These are phyloP conservation scores for Sambucus nigra DNA, from an alignment of 129 eudicot species.

Conservation along the genomic window DNA sequence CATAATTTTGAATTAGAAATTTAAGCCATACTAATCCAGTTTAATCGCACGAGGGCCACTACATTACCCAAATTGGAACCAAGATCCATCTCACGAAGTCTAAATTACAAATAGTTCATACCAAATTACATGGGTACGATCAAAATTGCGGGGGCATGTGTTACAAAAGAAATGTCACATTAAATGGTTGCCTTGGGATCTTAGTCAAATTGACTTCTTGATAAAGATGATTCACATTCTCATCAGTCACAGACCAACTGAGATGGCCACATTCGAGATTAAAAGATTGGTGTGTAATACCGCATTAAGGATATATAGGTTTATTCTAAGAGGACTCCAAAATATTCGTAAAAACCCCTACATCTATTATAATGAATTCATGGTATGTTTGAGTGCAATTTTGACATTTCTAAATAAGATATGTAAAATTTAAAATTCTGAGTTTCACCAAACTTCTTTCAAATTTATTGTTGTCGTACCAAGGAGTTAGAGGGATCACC, in stretches of 20 bases:
- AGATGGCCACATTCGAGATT: constrained; percentile 16
- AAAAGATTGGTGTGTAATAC: constrained; percentile 27
- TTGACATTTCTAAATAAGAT: constrained; percentile 33
- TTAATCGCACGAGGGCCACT: too few relatives aligned
- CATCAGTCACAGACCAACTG: constrained; percentile 25
- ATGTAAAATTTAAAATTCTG: constrained; percentile 26
- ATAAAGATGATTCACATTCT: constrained; percentile 36
- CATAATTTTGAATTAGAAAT: too few relatives aligned
- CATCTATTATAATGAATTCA: constrained; percentile 36
- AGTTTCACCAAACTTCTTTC: constrained; percentile 27
- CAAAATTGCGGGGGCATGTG: too few relatives aligned
- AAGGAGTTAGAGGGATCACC: constrained; percentile 60
- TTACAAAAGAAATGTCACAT: too few relatives aligned
- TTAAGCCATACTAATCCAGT: too few relatives aligned
- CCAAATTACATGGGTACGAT: too few relatives aligned
- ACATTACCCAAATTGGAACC: too few relatives aligned
- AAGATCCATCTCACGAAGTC: too few relatives aligned
- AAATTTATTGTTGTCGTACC: constrained; percentile 32
- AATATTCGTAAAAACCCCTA: constrained; percentile 18
- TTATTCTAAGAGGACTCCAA: constrained; percentile 46
- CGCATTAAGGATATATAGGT: constrained; percentile 40
- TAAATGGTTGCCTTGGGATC: constrained; percentile 56
- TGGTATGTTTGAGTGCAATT: constrained; percentile 38
- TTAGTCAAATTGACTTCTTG: constrained; percentile 47
- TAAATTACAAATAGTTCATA: too few relatives aligned